Evolutionary conservation across 129 eudicot species (phyloP).

Genomic region (Dittrichia graveolens): DNA sequence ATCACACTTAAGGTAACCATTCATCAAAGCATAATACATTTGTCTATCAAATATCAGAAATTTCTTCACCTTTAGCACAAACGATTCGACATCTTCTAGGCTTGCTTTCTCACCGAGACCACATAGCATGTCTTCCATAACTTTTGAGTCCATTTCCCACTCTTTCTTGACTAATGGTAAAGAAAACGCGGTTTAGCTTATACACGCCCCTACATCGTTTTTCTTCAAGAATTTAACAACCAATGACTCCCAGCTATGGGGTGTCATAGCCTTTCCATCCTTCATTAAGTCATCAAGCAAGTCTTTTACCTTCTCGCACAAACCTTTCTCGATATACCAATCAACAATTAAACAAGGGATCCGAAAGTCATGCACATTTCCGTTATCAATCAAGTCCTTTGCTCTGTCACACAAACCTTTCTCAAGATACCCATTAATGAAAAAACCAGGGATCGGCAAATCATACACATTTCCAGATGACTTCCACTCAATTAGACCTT

Average conservation of each 20-base stretch:
- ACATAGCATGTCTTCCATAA: too few relatives aligned
- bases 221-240: conserved; percentile 50
- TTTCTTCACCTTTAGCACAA: too few relatives aligned
- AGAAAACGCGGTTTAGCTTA: neutral
- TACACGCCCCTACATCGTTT: conserved; percentile 42
- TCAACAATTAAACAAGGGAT: conserved; percentile 48
- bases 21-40: too few relatives aligned
- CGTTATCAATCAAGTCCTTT: too few relatives aligned
- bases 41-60: too few relatives aligned
- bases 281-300: conserved; percentile 44
- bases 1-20: too few relatives aligned
- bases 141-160: too few relatives aligned
- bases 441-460: conserved; percentile 51
- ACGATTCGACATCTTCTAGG: too few relatives aligned
- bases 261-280: conserved; percentile 33
- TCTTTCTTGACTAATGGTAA: too few relatives aligned
- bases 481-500: conserved; percentile 70
- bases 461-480: conserved; percentile 67
- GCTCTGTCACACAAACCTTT: conserved; percentile 57
- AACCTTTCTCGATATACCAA: conserved; percentile 49
- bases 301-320: conserved; percentile 51
- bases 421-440: conserved; percentile 45
- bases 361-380: conserved; percentile 64
- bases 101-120: too few relatives aligned
- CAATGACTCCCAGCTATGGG: conserved; percentile 54